A percentile compares a stretch with the other conserved stretches of the same genome.
phyloP scores from a whole-genome alignment of 805 yeast genomes.

The Yarrowia phangngaensis region DNA sequence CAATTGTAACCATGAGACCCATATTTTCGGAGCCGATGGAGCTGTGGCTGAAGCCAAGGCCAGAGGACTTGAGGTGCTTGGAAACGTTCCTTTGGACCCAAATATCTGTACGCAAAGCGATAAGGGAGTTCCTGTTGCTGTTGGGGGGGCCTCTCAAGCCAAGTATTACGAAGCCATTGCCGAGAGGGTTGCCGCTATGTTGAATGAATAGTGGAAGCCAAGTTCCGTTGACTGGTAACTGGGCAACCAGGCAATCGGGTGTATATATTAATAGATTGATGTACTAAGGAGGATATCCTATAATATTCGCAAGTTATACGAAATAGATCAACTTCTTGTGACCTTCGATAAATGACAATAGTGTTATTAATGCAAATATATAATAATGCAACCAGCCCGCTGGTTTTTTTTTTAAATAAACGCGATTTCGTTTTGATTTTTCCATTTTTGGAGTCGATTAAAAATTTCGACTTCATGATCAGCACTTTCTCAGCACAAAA shows the following conservation, averaged over 20 bases:
- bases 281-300: too few relatives aligned
- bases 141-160: constrained; percentile 43
- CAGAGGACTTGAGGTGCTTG: constrained; percentile 52
- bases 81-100: constrained; percentile 62
- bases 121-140: constrained; percentile 58
- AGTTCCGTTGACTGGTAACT: too few relatives aligned
- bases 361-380: too few relatives aligned
- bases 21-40: constrained; percentile 69
- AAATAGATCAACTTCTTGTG: too few relatives aligned
- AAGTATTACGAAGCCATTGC: constrained; percentile 52
- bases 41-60: constrained; percentile 49
- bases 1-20: constrained; percentile 67
- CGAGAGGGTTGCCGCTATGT: constrained; percentile 35
- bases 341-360: too few relatives aligned
- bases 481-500: constrained; percentile 9
- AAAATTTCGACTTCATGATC: background rate
- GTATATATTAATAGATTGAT: too few relatives aligned
- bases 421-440: background rate
- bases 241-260: too few relatives aligned
- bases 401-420: constrained; percentile 6
- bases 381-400: constrained; percentile 23
- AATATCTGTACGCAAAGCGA: constrained; percentile 61
- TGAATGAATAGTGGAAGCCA: constrained; percentile 5
- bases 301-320: too few relatives aligned
- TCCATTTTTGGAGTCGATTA: background rate